A percentile compares a stretch with the other conserved stretches of the same genome.
phyloP scores from a whole-genome alignment of 805 yeast species.

The Torulaspora microellipsoides region DNA sequence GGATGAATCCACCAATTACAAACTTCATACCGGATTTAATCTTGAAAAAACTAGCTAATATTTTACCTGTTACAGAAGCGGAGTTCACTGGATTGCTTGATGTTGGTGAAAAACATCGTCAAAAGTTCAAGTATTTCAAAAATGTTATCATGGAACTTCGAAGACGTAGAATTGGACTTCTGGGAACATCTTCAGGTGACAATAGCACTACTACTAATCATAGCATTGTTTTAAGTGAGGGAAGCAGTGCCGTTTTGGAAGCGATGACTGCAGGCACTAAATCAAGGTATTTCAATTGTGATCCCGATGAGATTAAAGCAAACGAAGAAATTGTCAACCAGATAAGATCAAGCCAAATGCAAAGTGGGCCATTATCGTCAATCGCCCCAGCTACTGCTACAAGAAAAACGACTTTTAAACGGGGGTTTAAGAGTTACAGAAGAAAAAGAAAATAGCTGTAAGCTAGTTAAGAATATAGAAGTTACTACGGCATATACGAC shows the following conservation, averaged over 20 bases:
- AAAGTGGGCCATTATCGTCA: slow-evolving; percentile 1
- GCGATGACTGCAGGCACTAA: slow-evolving; percentile 6
- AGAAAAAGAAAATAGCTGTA: slow-evolving; percentile 3
- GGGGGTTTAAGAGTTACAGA: slow-evolving; percentile 7
- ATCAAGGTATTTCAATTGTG: slow-evolving; percentile 20
- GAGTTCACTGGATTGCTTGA: slow-evolving; percentile 24
- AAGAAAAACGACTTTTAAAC: slow-evolving; percentile 6
- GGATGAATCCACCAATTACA: slow-evolving; percentile 24
- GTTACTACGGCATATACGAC: no score
- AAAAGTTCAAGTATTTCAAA: slow-evolving; percentile 24
- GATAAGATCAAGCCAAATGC: slow-evolving; percentile 15
- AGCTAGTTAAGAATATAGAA: no score
- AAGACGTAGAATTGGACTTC: slow-evolving; percentile 15
- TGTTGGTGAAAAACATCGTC: slow-evolving; percentile 17
- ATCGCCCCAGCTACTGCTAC: slow-evolving; percentile 1
- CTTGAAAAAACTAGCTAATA: slow-evolving; percentile 24
- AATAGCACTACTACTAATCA: slow-evolving; percentile 5
- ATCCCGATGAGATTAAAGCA: slow-evolving; percentile 13
- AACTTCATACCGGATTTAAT: slow-evolving; percentile 25
- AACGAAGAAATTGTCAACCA: slow-evolving; percentile 22
- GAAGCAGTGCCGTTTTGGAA: slow-evolving; percentile 15
- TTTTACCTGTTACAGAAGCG: slow-evolving; percentile 24
- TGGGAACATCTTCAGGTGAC: slow-evolving; percentile 5
- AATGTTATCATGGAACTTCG: slow-evolving; percentile 21
- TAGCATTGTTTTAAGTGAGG: slow-evolving; percentile 16